Evolutionary conservation across 2,329 filamentous ascomycete genomes (phyloP), one percentile per base, ranked within the genome.

Genomic region (Neobulgaria alba): DNA sequence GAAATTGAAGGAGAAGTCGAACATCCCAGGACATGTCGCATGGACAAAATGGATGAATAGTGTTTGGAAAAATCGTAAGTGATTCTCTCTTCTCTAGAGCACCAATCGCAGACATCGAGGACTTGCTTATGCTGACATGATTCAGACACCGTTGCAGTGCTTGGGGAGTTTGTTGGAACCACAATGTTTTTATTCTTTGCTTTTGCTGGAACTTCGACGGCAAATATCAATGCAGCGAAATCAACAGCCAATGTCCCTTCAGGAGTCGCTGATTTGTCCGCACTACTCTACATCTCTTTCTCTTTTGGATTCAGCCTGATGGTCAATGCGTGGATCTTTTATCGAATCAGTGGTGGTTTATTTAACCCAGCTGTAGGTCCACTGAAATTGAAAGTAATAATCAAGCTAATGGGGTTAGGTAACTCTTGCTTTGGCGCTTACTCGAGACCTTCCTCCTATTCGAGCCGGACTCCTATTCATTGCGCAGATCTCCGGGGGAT

Each of bases 301-400:
- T 53, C 50, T 3, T 62, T 62, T 31, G 61, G 60, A 10, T 60
- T 54, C 39, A 54, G 45, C 4, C 59, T 75, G 33, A 66, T 66
- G 17, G 69, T 71, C 45, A 75, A 73, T 49, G 69, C 68, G 2
- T 75, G 72, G 71, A 64, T 72, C 3, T 74, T 74, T 53, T 74
- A 66, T 53, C 64, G 70, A 15, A 63, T 73, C 15, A 67, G 64
- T 0, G 70, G 70, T n/a, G 69, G 69, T 3, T 56, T 71, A 8
- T 73, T 73, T 53, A 73, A 73, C 42, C 70, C 70, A 2, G 63
- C 63, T 21, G 67, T 26, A 7, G 7, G 23, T 26, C 23, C 23
- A 7, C 23, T 12, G 23, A 26, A 26, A 26, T 7, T 12, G 12
- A 26, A 26, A 7, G 12, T 26, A 26, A 7, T 26, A 26, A 26